These are phyloP conservation scores for Zygoascus sp. DNA, from an alignment of 1,139 yeast species.

Conservation along the genomic window DNA sequence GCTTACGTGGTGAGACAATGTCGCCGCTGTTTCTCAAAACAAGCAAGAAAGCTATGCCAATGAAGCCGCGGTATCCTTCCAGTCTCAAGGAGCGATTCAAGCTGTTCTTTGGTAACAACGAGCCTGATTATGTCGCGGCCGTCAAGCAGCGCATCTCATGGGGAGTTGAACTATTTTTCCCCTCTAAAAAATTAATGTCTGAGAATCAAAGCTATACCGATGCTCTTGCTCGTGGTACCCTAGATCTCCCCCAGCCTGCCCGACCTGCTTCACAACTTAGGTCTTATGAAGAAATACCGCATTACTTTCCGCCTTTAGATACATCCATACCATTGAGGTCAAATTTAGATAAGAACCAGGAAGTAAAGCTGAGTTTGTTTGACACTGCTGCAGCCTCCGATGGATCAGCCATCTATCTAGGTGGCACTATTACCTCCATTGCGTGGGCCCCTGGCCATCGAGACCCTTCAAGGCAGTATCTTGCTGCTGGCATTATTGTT, in stretches of 20 bases:
- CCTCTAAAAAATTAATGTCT: slow-evolving; percentile 18
- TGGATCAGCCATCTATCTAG: slow-evolving; percentile 26
- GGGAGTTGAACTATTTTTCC: slow-evolving; percentile 22
- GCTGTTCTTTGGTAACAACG: slow-evolving; percentile 22
- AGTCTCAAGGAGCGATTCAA: slow-evolving; percentile 23
- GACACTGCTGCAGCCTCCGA: not conserved
- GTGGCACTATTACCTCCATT: slow-evolving; percentile 27
- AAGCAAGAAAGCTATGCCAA: slow-evolving; percentile 5
- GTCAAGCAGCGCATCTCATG: slow-evolving; percentile 21
- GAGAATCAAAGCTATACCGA: not conserved
- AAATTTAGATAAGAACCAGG: not conserved
- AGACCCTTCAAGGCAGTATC: slow-evolving; percentile 35
- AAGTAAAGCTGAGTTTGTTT: not conserved
- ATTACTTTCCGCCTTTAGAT: not conserved
- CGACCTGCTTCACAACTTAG: not conserved
- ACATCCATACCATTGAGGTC: not conserved
- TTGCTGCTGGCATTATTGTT: slow-evolving; percentile 53
- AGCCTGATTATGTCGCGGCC: slow-evolving; percentile 18
- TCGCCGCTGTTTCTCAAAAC: slow-evolving; percentile 9
- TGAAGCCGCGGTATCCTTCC: slow-evolving; percentile 14
- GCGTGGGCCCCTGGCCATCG: slow-evolving; percentile 32
- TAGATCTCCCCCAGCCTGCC: not conserved
- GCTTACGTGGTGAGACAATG: not conserved
- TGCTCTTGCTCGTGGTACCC: not conserved
- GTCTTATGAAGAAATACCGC: not conserved